These are phyloP conservation scores for Neoboletus magnificus DNA, from an alignment of 768 basidiomycete genomes.

Conservation along the genomic window DNA sequence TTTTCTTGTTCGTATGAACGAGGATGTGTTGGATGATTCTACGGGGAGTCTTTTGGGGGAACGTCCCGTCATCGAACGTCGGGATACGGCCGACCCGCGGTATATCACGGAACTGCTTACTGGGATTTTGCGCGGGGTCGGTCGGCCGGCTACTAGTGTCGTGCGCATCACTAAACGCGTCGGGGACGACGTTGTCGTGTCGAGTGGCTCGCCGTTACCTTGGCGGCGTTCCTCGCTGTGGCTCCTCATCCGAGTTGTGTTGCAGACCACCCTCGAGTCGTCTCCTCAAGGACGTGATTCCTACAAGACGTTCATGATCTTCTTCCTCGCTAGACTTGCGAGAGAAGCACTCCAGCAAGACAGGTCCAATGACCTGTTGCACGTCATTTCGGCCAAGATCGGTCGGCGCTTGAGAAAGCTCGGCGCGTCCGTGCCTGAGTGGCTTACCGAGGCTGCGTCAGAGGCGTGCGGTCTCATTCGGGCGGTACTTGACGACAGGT, in stretches of 20 bases:
- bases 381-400: constrained; percentile 37
- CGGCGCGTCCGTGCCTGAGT: constrained; percentile 8
- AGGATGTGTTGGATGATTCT: constrained; percentile 24
- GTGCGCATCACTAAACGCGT: constrained; percentile 32
- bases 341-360: constrained; percentile 12
- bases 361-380: constrained; percentile 33
- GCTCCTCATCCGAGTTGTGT: constrained; percentile 32
- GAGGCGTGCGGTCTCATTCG: constrained; percentile 15
- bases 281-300: constrained; percentile 7
- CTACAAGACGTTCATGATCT: constrained; percentile 51
- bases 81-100: constrained; percentile 33
- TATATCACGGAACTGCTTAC: constrained; percentile 47
- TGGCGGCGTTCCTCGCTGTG: constrained; percentile 38
- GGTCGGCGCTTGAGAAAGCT: constrained; percentile 39
- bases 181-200: constrained; percentile 29
- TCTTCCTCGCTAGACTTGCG: constrained; percentile 33
- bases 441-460: constrained; percentile 11
- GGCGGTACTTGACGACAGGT: constrained; percentile 31
- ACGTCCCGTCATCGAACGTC: constrained; percentile 31
- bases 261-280: constrained; percentile 32
- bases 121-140: constrained; percentile 40
- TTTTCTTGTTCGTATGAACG: constrained; percentile 37
- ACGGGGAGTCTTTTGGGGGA: not conserved
- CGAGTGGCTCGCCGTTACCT: constrained; percentile 18
- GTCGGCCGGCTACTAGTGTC: constrained; percentile 15